Conservation (phyloP, 208 protist species). For the Leishmania lainsoni region DNA sequence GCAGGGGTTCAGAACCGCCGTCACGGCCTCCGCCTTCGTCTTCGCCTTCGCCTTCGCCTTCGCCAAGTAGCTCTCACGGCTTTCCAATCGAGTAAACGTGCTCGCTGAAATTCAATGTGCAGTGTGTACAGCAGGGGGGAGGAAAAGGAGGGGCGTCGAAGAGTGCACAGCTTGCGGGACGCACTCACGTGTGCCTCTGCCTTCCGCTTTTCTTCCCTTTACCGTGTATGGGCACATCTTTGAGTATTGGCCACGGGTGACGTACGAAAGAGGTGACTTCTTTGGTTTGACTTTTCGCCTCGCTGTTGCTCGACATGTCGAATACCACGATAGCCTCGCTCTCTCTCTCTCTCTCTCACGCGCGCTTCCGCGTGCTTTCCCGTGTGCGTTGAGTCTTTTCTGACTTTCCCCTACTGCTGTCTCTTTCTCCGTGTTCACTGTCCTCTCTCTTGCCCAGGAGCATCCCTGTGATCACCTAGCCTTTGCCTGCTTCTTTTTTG, state of each 20-base stretch:
- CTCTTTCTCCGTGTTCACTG: neutral
- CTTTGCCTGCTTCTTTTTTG: neutral
- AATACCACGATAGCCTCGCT: neutral
- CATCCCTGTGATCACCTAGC: neutral
- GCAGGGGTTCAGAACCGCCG: neutral
- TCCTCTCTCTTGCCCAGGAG: neutral
- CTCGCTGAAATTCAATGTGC: neutral
- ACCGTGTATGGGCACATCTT: neutral
- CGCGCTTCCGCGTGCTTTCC: neutral
- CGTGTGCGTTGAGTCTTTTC: neutral
- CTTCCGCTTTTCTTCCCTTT: neutral
- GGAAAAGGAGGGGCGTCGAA: neutral
- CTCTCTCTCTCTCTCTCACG: neutral
- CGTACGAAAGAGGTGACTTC: neutral
- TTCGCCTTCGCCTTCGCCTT: neutral
- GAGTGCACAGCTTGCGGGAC: neutral
- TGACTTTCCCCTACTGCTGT: neutral
- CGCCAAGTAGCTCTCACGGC: constrained; percentile 1
- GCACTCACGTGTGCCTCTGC: neutral
- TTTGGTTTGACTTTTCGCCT: neutral
- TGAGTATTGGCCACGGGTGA: neutral
- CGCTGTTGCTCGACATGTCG: neutral
- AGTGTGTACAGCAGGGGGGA: neutral
- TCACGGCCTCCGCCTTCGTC: neutral
- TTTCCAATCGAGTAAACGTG: constrained; percentile 11